Evolutionary conservation across 1,284 basidiomycete genomes (phyloP), one percentile per base, ranked within the genome.

Genomic region (Leccinum angustisporum): DNA sequence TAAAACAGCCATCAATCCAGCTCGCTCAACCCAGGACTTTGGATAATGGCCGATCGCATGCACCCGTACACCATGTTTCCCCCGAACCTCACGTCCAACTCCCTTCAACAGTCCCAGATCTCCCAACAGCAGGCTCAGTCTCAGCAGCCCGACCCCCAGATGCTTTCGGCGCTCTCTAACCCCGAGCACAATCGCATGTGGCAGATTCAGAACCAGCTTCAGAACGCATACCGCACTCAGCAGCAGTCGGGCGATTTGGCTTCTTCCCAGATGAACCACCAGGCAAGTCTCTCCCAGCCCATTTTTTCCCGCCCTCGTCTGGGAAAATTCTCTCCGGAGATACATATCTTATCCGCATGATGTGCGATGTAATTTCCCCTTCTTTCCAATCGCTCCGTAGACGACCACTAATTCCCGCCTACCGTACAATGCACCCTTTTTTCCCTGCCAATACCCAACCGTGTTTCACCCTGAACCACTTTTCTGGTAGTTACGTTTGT

Each of bases 11-110:
- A 64, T 68, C 59, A 18, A 18, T 61, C 59, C 56, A 48, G 61
- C 67, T 71, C 69, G 67, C 69, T 65, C 55, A 63, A 58, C 62
- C 60, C 62, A 72, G 60, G 54, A 63, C 67, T 67, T 61, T 68
- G 76, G 76, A 77, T 75, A 69, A 86, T 87, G 86, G 83, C 83
- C 72, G 86, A 86, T 82, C 85, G 83, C 72, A 70, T 79, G 59
- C 72, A 80, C 68, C 77, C 77, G 71, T 86, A 86, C 71, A 63
- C 78, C 65, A 79, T 83, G 78, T 76, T 82, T 59, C 69, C 82
- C 48, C 74, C 68, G 62, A 80, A 77, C 72, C 81, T 83, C 72
- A 77, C 78, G 60, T 70, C 78, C 54, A 77, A 70, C 55, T 71
- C 81, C 62, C 71, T 79, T 62, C 83, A 84, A 65, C 83, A 80